Evolutionary conservation across 176 grass and related monocot species (phyloP), one percentile per base, ranked within the genome.

Genomic region (Alopecurus myosuroides): DNA sequence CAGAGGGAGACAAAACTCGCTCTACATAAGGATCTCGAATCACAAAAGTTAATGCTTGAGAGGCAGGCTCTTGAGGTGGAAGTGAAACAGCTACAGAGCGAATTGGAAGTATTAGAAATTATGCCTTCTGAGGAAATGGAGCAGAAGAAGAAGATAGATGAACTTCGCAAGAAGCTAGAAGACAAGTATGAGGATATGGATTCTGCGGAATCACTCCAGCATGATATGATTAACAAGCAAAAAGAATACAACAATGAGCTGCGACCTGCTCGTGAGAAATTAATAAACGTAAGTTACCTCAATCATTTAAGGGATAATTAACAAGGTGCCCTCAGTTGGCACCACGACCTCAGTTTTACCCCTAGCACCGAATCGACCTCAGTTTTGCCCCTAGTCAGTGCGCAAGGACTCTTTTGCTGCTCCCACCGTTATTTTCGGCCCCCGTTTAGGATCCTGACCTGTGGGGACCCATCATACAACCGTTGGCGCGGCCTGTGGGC

Each of bases 11-110:
- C 85, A 74, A 83, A 86, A 42, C 63, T 45, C 46, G 78, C 86
- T 67, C 53, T 85, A 12, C 72, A 83, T 30, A 92, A 89, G 58
- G 85, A 82, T 77, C 10, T 93, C 63, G 66, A 82, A 67, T 74
- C 86, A n/a, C 82, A 82, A 48, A 55, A 89, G 8, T 77, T 89
- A 35, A 55, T 92, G 22, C 81, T 89, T 77, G 86, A 86, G 25
- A 92, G 89, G 70, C 86, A 92, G 48, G 88, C 85, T 74, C 90
- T 92, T 61, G 86, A 92, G 62, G 65, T 92, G 69, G 86, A 92
- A 78, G 67, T 92, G 49, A 83, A 89, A 30, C 91, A 90, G 70
- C 41, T 90, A 55, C 78, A 81, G 42, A 84, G 84, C 1, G 77
- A 90, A 52, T 66, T 86, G 50, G 80, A 90, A 82, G 72, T 86